A percentile compares a stretch with the other conserved stretches of the same genome.
phyloP scores from a whole-genome alignment of 2,329 filamentous ascomycete species.

The Aspergillus flavus region DNA sequence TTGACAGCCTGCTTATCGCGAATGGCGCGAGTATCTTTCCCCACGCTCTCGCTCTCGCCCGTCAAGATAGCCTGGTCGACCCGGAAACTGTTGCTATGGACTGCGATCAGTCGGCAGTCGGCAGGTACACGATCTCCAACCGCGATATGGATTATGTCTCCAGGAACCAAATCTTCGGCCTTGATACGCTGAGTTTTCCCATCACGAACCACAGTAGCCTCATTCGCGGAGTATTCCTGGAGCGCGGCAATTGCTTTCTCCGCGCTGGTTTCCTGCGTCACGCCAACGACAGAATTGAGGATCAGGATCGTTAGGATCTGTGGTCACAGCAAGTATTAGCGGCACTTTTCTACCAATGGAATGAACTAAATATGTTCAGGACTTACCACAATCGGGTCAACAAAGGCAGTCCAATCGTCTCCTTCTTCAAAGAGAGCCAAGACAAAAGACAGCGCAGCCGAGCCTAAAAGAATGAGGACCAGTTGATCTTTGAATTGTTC shows the following conservation, averaged over 20 bases:
- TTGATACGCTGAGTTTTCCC: constrained; percentile 80
- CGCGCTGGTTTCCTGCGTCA: constrained; percentile 97
- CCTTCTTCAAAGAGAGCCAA: constrained; percentile 91
- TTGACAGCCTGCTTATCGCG: constrained; percentile 84
- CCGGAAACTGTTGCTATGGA: constrained; percentile 96
- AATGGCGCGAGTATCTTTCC: constrained; percentile 73
- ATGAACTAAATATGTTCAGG: background rate
- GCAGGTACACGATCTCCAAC: constrained; percentile 94
- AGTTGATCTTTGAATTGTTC: constrained; percentile 99
- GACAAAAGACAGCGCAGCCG: constrained; percentile 89
- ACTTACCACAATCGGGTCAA: constrained; percentile 89
- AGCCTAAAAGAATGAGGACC: constrained; percentile 90
- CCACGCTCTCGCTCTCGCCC: constrained; percentile 95
- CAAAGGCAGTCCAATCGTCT: constrained; percentile 94
- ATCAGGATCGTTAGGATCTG: constrained; percentile 96
- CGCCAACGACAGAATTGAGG: constrained; percentile 94
- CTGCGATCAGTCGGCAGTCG: constrained; percentile 84
- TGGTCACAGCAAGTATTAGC: constrained; percentile 19
- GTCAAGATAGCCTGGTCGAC: constrained; percentile 97
- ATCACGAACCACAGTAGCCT: constrained; percentile 89
- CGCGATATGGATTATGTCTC: constrained; percentile 83
- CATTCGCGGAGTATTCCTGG: constrained; percentile 98
- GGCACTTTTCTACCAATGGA: background rate
- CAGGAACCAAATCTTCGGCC: constrained; percentile 95
- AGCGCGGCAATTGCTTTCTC: constrained; percentile 98